Base-by-base conservation (phyloP, 495 filamentous ascomycete species). In the Aspergillus coremiiformis region DNA sequence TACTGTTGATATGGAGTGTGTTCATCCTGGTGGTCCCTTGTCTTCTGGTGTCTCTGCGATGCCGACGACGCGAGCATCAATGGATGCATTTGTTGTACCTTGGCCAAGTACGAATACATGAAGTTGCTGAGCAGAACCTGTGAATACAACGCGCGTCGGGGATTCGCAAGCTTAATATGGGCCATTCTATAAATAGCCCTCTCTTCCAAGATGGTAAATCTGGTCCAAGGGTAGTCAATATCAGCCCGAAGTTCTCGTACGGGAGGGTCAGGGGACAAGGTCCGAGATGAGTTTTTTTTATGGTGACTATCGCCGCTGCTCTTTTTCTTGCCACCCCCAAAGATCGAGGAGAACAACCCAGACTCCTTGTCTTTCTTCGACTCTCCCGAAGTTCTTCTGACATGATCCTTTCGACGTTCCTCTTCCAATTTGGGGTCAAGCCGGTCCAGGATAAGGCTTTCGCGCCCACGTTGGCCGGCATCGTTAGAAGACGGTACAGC, bases 41-140 rank as follows among this genome's bases (percentile, higher is more conserved):
- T 73, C 55, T 84, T 83, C 10, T 82, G 76, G 46, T 81, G 72
- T 58, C 87, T 78, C 41, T 82, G 77, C 1, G 75, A 70, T 22
- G 71, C 63, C 42, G 76, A 77, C 8, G 77, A 68, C 12, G 86
- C 85, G 43, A 90, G 81, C 59, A 90, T 83, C 58, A 95, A 87
- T 24, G 94, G 93, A 64, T 97, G 93, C 85, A 96, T 95, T 56
- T 93, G 88, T 70, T 98, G 93, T 29, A 99, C 93, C 70, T 97
- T 97, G 47, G 92, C 94, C 56, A 99, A 80, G 66, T 99, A 99
- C 26, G 88, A 92, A 75, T 99, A 99, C 93, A 99, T 99, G 68
- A 99, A 99, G 61, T 99, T 99, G 69, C 91, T 96, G 58, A 99
- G 83, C 47, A 99, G 77, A 21, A 99, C 93, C 65, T 99, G 93